Conservation (phyloP, 2,329 filamentous ascomycete species). For the Ophiostoma himal-ulmi region DNA sequence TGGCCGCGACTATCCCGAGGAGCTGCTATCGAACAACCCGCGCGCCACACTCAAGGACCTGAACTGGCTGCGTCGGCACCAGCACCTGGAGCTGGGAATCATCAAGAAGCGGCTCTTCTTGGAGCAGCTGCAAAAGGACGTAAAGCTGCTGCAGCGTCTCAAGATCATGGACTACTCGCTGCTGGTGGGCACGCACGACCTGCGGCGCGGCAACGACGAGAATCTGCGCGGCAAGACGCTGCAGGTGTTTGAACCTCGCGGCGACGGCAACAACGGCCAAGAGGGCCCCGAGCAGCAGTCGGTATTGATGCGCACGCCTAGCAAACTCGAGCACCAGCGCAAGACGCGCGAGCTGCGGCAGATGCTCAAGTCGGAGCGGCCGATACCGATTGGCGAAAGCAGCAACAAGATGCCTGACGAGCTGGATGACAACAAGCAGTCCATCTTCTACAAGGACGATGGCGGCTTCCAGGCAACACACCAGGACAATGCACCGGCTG, state of each 20-base stretch:
- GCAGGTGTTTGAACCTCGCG: conserved; percentile 87
- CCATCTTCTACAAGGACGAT: conserved; percentile 89
- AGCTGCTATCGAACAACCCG: conserved; percentile 80
- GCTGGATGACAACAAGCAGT: conserved; percentile 66
- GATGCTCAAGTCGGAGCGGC: conserved; percentile 87
- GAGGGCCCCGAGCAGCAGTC: conserved; percentile 45
- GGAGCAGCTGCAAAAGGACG: conserved; percentile 81
- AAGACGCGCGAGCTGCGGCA: conserved; percentile 88
- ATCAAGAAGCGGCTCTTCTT: conserved; percentile 84
- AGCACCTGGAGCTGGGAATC: conserved; percentile 81
- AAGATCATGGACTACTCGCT: conserved; percentile 99
- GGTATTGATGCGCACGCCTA: conserved; percentile 79
- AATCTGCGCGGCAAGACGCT: conserved; percentile 85
- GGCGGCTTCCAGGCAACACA: conserved; percentile 91
- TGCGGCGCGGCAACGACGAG: conserved; percentile 87
- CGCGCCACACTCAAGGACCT: conserved; percentile 91
- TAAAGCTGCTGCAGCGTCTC: conserved; percentile 75
- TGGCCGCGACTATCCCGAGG: conserved; percentile 84
- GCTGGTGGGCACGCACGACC: conserved; percentile 87
- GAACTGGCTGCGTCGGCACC: conserved; percentile 85
- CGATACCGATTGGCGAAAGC: conserved; percentile 83
- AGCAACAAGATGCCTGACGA: conserved; percentile 85
- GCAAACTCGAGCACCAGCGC: conserved; percentile 82
- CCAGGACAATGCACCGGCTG: conserved; percentile 74
- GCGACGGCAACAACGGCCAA: conserved; percentile 46